These are phyloP conservation scores for Leishmania amazonensis DNA, from an alignment of 208 protist genomes.

Conservation along the genomic window DNA sequence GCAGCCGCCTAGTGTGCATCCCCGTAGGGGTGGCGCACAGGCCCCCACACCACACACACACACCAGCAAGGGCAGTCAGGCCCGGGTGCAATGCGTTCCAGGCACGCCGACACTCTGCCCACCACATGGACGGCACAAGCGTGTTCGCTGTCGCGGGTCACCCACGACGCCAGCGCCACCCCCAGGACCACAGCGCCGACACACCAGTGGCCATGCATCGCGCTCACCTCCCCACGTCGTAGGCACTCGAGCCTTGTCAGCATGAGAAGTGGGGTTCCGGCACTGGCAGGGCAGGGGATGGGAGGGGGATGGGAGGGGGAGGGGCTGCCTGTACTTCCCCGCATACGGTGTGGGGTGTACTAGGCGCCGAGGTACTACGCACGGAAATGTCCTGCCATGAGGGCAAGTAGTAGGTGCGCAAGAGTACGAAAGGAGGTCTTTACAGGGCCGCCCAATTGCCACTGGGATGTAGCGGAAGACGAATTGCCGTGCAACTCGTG, in stretches of 20 bases:
- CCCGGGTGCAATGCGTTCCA: background rate
- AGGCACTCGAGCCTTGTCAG: background rate
- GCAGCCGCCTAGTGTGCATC: background rate
- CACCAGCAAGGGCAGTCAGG: background rate
- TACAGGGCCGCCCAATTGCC: background rate
- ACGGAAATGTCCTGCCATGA: background rate
- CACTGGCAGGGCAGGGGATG: background rate
- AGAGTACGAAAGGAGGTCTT: background rate
- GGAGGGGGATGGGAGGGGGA: background rate
- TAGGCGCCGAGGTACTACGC: background rate
- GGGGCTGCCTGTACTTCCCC: background rate
- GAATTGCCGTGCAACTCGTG: background rate
- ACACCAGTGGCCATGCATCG: too few relatives aligned
- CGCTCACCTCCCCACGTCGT: background rate
- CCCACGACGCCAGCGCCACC: too few relatives aligned
- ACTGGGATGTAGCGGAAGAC: background rate
- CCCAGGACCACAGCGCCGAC: too few relatives aligned
- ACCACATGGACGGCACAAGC: background rate
- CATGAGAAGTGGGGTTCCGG: background rate
- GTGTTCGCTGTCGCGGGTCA: background rate
- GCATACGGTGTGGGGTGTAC: too few relatives aligned
- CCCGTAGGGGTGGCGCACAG: background rate
- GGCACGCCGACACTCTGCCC: background rate
- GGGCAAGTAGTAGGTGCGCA: background rate
- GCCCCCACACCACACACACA: background rate